These are phyloP conservation scores for Colletotrichum cereale DNA, from an alignment of 2,329 filamentous ascomycete species.

Conservation along the genomic window DNA sequence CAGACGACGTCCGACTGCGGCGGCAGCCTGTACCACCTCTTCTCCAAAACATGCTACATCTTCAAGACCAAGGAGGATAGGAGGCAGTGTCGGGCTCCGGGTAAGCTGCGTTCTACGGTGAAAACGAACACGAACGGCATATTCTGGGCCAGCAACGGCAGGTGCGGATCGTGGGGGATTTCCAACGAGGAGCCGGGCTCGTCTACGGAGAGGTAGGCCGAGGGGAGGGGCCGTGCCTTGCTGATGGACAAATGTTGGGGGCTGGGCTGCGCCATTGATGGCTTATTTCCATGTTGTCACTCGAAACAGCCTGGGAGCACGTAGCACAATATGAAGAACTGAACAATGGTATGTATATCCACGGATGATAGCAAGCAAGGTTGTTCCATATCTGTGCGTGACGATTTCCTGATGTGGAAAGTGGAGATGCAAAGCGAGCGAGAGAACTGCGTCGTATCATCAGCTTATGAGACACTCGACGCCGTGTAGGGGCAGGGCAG, in stretches of 20 bases:
- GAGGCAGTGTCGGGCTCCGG: not conserved
- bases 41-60: conserved; percentile 13
- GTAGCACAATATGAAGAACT: not conserved
- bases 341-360: not conserved
- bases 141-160: conserved; percentile 33
- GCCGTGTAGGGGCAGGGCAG: not conserved
- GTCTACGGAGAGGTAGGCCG: not conserved
- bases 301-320: not conserved
- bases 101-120: conserved; percentile 13
- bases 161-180: conserved; percentile 26
- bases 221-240: too few relatives aligned
- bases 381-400: not conserved
- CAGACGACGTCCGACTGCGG: conserved; percentile 17
- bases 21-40: conserved; percentile 27
- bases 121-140: not conserved
- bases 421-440: conserved; percentile 1
- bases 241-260: not conserved
- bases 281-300: not conserved
- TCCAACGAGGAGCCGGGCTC: conserved; percentile 4
- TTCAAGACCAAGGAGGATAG: conserved; percentile 1
- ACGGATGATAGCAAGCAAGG: not conserved
- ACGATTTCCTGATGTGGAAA: conserved; percentile 12
- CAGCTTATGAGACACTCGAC: not conserved
- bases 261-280: not conserved
- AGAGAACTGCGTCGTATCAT: not conserved